Base-by-base conservation (phyloP, 331 rosid species). In the Cucumis variabilis region DNA sequence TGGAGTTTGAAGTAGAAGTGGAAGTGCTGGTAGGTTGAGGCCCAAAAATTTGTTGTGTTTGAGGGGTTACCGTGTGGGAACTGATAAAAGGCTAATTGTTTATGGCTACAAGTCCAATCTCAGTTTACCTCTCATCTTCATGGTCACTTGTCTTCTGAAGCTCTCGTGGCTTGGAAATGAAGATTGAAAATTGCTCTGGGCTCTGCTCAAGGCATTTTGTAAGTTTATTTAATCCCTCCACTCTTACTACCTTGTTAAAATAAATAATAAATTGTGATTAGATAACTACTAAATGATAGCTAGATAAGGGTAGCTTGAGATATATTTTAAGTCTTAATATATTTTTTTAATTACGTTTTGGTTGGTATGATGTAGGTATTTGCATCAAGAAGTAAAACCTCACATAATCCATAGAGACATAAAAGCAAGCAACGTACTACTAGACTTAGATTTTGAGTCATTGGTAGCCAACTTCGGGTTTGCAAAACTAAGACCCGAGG, bases 41-140 rank as follows among this genome's bases (percentile, higher is more conserved):
- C 99, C 95, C 92, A 97, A 97, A 75, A 97, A 95, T 33, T 91
- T 97, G 85, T 88, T 95, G 17, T 96, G 98, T 6, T 92, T 97
- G 1, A 93, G 98, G 69, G 99, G 99, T 6, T 97, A 94, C 75
- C 95, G 96, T 84, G 95, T 92, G 51, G 99, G 98, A 44, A 91
- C 91, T 41, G 98, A 95, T 88, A 95, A 95, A 72, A 81, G 98
- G 69, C 97, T 97, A 58, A 97, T 97, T 65, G 99, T 97, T 2
- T 97, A 97, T 30, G 98, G 95, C 91, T 95, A 94, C 94, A 95
- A 95, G 98, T 97, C 98, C 28, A 97, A 95, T 91, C 98, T 97
- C 50, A 97, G 99, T 88, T 87, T 97, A 5, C 94, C 12, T 95
- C 99, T 91, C 99, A 97, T 90, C 94, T 97, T 72, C 99, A 97